Evolutionary conservation across 1,139 yeast species (phyloP), one percentile per base, ranked within the genome.

Genomic region (Debaryomyces sp.): DNA sequence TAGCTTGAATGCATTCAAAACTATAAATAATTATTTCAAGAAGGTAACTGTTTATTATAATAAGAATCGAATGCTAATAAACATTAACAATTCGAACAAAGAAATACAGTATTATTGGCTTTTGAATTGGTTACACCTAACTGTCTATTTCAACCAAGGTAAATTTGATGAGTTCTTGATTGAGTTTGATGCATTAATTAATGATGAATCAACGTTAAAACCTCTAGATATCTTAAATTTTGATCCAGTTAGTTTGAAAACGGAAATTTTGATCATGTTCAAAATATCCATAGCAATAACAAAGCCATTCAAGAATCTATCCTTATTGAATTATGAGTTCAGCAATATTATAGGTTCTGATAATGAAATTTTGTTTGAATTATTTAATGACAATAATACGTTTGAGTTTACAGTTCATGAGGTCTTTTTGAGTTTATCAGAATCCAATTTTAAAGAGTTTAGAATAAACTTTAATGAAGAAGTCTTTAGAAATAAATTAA

Each of bases 291-390:
- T 62, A 26, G 54, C 71, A 1, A 62, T 68, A 12, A 47, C 64
- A 12, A 61, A 63, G 45, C 71, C 76, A 5, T 70, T 69, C 53
- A 63, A 60, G 40, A 60, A 59, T n/a, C 55, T 71, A 39, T 52
- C 64, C 1, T 37, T 65, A 6, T 47, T 65, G 52, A 38, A 46
- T 23, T 43, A 24, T 21, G 30, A 30, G 17, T 17, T 6, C 12
- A 44, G 35, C 17, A 23, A 35, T 32, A 37, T 12, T 17, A 12
- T 8, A 8, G 41, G 32, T 22, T n/a, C 24, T 17, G 43, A 27
- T 8, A 37, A 45, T 41, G 48, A 45, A 34, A 29, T 23, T 9
- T 21, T 44, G 12, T 30, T 48, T 15, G 52, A 50, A 21, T 44
- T 49, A 13, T 37, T 50, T 27, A 41, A 32, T 49, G 23, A 62